Conservation (phyloP, 1,284 basidiomycete species). For the Butyriboletus regius region DNA sequence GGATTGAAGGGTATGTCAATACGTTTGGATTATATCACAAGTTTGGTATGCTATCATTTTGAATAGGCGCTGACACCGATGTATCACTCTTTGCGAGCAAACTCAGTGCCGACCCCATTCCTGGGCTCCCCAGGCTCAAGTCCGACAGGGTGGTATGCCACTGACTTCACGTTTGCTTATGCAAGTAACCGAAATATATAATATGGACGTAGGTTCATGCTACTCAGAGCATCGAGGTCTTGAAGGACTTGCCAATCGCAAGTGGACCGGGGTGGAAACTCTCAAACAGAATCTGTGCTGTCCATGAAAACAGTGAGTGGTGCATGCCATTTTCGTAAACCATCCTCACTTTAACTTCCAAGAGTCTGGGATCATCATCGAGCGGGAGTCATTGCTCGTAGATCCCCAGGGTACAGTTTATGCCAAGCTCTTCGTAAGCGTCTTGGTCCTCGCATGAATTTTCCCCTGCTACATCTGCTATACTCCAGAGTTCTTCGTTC, state of each 20-base stretch:
- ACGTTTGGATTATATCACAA: background rate
- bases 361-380: slow-evolving; percentile 74
- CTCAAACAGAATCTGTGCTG: slow-evolving; percentile 51
- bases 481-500: slow-evolving; percentile 56
- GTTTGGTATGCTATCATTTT: background rate
- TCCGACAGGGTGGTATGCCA: slow-evolving; percentile 55
- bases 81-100: slow-evolving; percentile 58
- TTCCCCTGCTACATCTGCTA: background rate
- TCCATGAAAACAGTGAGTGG: slow-evolving; percentile 68
- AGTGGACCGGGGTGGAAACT: slow-evolving; percentile 64
- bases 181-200: background rate
- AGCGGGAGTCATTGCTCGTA: slow-evolving; percentile 55
- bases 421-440: slow-evolving; percentile 59
- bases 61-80: slow-evolving; percentile 48
- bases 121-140: slow-evolving; percentile 61
- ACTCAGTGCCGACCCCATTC: slow-evolving; percentile 39
- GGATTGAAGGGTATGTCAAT: slow-evolving; percentile 46
- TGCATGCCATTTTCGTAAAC: background rate
- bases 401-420: slow-evolving; percentile 59
- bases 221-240: slow-evolving; percentile 64
- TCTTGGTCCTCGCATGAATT: slow-evolving; percentile 15
- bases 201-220: slow-evolving; percentile 53
- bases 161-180: background rate
- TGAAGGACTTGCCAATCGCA: slow-evolving; percentile 60
- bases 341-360: background rate